Evolutionary conservation across 108 stramenopile species (phyloP), one percentile per base, ranked within the genome.

Genomic region (Cyclotella cryptica): DNA sequence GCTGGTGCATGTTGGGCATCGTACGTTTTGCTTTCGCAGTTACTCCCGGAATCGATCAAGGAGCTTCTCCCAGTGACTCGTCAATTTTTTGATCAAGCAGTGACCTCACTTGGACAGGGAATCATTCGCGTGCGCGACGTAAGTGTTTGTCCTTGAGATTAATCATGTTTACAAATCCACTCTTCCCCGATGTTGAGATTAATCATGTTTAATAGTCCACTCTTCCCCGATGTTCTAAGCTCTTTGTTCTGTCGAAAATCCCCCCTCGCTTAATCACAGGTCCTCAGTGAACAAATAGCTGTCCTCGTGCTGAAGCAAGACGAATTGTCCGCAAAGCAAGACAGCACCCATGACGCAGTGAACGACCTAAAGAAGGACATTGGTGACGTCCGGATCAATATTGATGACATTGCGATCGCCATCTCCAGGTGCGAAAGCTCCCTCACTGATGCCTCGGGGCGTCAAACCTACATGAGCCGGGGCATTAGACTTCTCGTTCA

Each of bases 61-160:
- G 88, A 88, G 59, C 69, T 90, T 66, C 74, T 94, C 46, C 93
- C 93, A n/a, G 93, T 94, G 53, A 90, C 91, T 4, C 80, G 87
- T 10, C 62, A 81, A 35, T 74, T 87, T 70, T 94, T 92, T 68
- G 84, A 90, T 24, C 61, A 78, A 66, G 91, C 93, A 8, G 88
- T 89, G 0, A 77, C 87, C n/a, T 84, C 78, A 19, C 75, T 94
- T 26, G 93, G 87, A 28, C 71, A 86, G 57, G 89, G 85, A 15
- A 86, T 94, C 52, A 49, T 92, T 13, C 63, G 88, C 26, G 87
- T 91, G 43, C 89, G 88, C 44, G 85, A 91, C 28, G 71, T 65
- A 65, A 65, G 64, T 65, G 22, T 21, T 26, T 6, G 18, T 62
- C 35, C 3, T 62, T 17, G 12, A 35, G 61, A 51, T 19, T 51